Conservation (phyloP, 805 yeast species). For the Starmerella gropengiesseri region DNA sequence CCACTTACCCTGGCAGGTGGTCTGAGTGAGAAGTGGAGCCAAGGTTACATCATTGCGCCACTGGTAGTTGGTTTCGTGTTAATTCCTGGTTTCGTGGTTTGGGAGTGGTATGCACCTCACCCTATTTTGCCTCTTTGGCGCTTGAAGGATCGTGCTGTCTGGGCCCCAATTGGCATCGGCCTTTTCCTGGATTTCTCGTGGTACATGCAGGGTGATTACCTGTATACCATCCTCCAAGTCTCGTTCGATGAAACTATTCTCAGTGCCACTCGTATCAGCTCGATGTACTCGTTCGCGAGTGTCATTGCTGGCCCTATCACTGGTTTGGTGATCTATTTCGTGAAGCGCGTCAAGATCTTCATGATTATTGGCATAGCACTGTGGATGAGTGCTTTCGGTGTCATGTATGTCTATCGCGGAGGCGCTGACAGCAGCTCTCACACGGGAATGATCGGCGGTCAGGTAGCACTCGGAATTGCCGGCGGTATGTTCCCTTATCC, state of each 20-base stretch:
- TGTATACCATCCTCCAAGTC: slow-evolving; percentile 56
- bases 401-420: slow-evolving; percentile 47
- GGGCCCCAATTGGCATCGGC: slow-evolving; percentile 56
- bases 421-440: slow-evolving; percentile 33
- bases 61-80: slow-evolving; percentile 54
- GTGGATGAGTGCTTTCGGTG: slow-evolving; percentile 54
- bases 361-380: slow-evolving; percentile 46
- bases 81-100: slow-evolving; percentile 46
- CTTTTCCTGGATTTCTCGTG: slow-evolving; percentile 50
- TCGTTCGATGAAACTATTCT: slow-evolving; percentile 47
- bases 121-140: slow-evolving; percentile 56
- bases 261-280: slow-evolving; percentile 58
- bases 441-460: slow-evolving; percentile 52
- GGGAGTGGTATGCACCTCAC: slow-evolving; percentile 49
- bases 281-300: slow-evolving; percentile 54
- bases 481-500: slow-evolving; percentile 64
- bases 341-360: slow-evolving; percentile 47
- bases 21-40: slow-evolving; percentile 41
- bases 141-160: slow-evolving; percentile 58
- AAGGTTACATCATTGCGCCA: slow-evolving; percentile 55
- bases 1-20: slow-evolving; percentile 76
- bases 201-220: slow-evolving; percentile 59
- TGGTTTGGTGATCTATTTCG: slow-evolving; percentile 42
- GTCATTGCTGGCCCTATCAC: slow-evolving; percentile 48
- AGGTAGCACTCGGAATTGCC: slow-evolving; percentile 57